Percentiles rank a stretch among this genome's conserved stretches.
Conservation (phyloP, 2,329 filamentous ascomycete genomes). For the Epichloe brachyelytri region DNA sequence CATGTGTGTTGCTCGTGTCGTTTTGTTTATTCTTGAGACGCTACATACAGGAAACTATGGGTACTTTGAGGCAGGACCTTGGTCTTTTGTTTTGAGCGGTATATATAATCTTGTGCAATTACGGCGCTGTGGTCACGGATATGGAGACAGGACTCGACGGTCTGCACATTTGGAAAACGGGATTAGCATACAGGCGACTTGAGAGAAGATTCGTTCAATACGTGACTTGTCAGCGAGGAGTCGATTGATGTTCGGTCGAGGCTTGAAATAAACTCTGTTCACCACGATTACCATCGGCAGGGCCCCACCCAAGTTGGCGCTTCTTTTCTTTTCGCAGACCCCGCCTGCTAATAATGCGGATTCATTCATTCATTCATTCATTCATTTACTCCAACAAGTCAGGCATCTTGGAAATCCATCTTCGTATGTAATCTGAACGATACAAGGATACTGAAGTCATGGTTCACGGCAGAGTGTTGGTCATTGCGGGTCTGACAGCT, state of each 20-base stretch:
- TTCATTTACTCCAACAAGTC: neutral
- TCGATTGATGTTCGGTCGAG: neutral
- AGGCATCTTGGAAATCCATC: neutral
- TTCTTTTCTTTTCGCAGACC: neutral
- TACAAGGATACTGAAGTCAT: constrained; percentile 13
- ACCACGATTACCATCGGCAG: neutral
- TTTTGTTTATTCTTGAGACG: neutral
- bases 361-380: neutral
- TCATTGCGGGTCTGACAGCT: constrained; percentile 83
- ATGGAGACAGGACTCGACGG: neutral
- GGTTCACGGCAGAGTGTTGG: constrained; percentile 45
- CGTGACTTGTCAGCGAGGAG: constrained; percentile 8
- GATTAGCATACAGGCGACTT: neutral
- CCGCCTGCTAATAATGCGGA: neutral
- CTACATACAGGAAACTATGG: neutral
- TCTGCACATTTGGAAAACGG: constrained; percentile 4
- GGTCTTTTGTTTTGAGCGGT: neutral
- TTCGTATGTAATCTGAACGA: neutral
- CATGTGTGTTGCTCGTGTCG: neutral
- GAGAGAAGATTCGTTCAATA: neutral
- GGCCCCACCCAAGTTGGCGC: neutral
- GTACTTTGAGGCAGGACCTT: neutral
- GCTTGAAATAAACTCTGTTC: neutral
- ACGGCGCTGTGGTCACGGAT: neutral
- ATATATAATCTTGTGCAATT: neutral